Base-by-base conservation (phyloP, 331 rosid genomes). In the Malus hybrid region DNA sequence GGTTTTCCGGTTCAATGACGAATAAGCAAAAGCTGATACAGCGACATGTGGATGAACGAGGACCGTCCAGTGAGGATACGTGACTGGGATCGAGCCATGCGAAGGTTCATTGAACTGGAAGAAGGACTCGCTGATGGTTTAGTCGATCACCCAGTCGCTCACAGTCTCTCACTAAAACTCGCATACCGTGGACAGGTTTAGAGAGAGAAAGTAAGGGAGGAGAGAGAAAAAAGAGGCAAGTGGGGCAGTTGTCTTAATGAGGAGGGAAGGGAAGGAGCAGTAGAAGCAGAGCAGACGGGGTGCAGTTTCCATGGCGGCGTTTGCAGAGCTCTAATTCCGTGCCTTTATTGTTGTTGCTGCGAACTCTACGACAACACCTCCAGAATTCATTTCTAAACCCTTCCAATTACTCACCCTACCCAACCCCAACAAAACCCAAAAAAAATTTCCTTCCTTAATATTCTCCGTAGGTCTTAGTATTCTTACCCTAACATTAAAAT, bases 1-100 rank as follows among this genome's bases (percentile, higher is more conserved):
- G 93, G 92, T 88, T 91, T 91, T 87, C 81, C 92, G 98, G 91
- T 90, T 84, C 30, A 75, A 89, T 90, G 90, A 91, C 90, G 89
- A 87, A 74, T 86, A 84, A 83, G 85, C 76, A 82, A 89, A 89
- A 87, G 93, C 87, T 63, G 80, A 67, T 22, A 78, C 22, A 2
- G 3, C 29, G 86, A 82, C 98, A 91, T 90, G 97, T 91, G 98
- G 94, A 44, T 0, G 4, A 19, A 10, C 6, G 6, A 0, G 0
- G 48, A 20, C 93, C 97, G 82, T 87, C 3, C 20, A 86, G 90
- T 89, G 77, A 81, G 82, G 86, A 82, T 73, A 77, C 29, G 81
- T 52, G 63, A 5, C 56, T 50, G 42, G 39, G 77, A 72, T 72
- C 72, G 75, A 26, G 67, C 74, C 86, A 60, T 72, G 83, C 1